Evolutionary conservation across 1,139 yeast genomes (phyloP).

Genomic region (Candida freyschussii): DNA sequence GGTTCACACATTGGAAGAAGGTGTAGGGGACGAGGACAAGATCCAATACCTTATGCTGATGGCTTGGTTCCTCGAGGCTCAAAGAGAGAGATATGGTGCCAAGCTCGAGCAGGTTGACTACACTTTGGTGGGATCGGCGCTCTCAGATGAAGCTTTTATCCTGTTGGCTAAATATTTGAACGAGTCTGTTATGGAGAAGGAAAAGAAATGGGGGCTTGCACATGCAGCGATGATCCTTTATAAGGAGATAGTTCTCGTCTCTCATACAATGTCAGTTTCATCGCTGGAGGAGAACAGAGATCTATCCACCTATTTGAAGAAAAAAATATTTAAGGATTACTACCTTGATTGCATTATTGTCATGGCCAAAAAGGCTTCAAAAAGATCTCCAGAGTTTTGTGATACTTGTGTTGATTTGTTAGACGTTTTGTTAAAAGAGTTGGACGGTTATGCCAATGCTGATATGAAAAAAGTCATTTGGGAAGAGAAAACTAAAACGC

Average conservation of each 20-base stretch:
- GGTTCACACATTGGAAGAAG: constrained; percentile 24
- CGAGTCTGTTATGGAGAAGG: constrained; percentile 38
- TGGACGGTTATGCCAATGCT: constrained; percentile 63
- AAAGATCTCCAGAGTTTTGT: constrained; percentile 61
- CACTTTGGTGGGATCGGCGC: constrained; percentile 61
- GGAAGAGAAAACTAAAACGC: constrained; percentile 38
- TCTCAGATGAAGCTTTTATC: constrained; percentile 62
- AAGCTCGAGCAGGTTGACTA: constrained; percentile 35
- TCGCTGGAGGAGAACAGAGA: constrained; percentile 37
- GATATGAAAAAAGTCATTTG: constrained; percentile 54
- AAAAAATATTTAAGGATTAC: constrained; percentile 54
- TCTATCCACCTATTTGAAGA: constrained; percentile 46
- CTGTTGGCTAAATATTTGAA: constrained; percentile 55
- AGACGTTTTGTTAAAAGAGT: constrained; percentile 59
- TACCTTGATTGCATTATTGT: constrained; percentile 54
- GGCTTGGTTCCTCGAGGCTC: constrained; percentile 65
- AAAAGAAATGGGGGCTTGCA: constrained; percentile 47
- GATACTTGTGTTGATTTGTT: constrained; percentile 62
- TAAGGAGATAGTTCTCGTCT: constrained; percentile 55
- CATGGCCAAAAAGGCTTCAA: constrained; percentile 62
- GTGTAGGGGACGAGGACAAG: constrained; percentile 36
- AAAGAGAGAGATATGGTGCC: constrained; percentile 28
- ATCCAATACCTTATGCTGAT: constrained; percentile 55
- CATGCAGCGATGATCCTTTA: constrained; percentile 73
- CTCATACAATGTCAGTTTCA: constrained; percentile 44